phyloP scores from a whole-genome alignment of 2,329 filamentous ascomycete genomes.

The Aspergillus sp. region DNA sequence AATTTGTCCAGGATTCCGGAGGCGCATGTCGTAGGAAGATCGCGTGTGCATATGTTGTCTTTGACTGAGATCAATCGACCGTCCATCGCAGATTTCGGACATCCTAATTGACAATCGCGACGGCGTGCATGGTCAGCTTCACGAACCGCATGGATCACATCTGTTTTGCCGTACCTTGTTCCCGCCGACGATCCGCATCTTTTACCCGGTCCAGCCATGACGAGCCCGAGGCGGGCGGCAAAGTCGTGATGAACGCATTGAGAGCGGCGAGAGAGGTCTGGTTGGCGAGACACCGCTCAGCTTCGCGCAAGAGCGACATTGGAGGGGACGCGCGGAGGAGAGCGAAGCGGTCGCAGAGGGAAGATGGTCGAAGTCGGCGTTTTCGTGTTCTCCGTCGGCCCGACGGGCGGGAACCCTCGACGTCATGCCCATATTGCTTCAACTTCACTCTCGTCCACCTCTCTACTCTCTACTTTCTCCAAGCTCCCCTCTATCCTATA shows the following conservation, averaged over 20 bases:
- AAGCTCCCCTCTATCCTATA: not conserved
- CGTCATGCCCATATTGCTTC: slow-evolving; percentile 20
- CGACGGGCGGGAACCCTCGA: slow-evolving; percentile 16
- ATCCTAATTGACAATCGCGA: slow-evolving; percentile 25
- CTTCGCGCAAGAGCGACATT: slow-evolving; percentile 47
- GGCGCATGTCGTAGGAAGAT: slow-evolving; percentile 76
- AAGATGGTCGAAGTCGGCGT: slow-evolving; percentile 2
- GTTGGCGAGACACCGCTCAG: slow-evolving; percentile 43
- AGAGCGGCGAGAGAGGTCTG: slow-evolving; percentile 34
- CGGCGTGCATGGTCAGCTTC: not conserved
- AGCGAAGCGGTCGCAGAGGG: not conserved
- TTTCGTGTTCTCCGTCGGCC: slow-evolving; percentile 17
- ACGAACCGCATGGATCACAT: not conserved
- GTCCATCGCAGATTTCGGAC: slow-evolving; percentile 37
- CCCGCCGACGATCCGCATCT: slow-evolving; percentile 36
- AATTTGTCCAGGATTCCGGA: slow-evolving; percentile 72
- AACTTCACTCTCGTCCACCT: not conserved
- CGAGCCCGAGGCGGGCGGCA: slow-evolving; percentile 27
- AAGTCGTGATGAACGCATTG: slow-evolving; percentile 43
- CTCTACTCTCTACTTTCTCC: not conserved
- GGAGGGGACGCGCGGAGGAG: slow-evolving; percentile 2
- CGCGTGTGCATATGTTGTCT: slow-evolving; percentile 70
- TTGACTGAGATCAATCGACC: slow-evolving; percentile 64
- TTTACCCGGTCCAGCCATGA: slow-evolving; percentile 35
- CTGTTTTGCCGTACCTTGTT: slow-evolving; percentile 28